Evolutionary conservation across 345 rosid species (phyloP).

Genomic region (Ricinus communis): DNA sequence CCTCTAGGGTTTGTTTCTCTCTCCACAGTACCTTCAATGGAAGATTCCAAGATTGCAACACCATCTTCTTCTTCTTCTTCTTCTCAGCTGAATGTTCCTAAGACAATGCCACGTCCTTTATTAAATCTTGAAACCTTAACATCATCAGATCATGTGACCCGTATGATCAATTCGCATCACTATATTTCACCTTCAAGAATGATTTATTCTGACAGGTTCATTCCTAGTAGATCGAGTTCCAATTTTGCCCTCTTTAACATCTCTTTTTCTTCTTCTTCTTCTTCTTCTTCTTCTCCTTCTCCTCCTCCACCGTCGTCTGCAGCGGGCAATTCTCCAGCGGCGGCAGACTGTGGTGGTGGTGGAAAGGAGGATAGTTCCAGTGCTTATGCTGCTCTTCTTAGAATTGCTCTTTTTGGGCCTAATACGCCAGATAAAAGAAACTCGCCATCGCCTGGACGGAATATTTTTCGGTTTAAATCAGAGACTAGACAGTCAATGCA

Average conservation of each 20-base stretch:
- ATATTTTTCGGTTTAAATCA: constrained; percentile 83
- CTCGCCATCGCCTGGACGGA: constrained; percentile 41
- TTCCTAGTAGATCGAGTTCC: constrained; percentile 91
- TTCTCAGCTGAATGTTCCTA: constrained; percentile 53
- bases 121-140: constrained; percentile 39
- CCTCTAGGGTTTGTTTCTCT: background rate
- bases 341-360: constrained; percentile 15
- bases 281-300: constrained; percentile 17
- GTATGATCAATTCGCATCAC: constrained; percentile 68
- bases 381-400: constrained; percentile 64
- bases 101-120: constrained; percentile 48
- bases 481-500: constrained; percentile 73
- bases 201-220: constrained; percentile 90
- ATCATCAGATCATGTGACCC: constrained; percentile 55
- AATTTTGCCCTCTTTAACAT: constrained; percentile 84
- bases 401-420: constrained; percentile 77
- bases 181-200: constrained; percentile 69
- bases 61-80: constrained; percentile 8
- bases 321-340: constrained; percentile 17
- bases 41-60: constrained; percentile 19
- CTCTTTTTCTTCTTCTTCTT: constrained; percentile 14
- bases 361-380: constrained; percentile 70
- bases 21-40: constrained; percentile 8
- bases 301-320: constrained; percentile 28
- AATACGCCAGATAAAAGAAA: constrained; percentile 75